Evolutionary conservation across 192 early-diverging fungal species (phyloP).

Genomic region (Coemansia sp.): DNA sequence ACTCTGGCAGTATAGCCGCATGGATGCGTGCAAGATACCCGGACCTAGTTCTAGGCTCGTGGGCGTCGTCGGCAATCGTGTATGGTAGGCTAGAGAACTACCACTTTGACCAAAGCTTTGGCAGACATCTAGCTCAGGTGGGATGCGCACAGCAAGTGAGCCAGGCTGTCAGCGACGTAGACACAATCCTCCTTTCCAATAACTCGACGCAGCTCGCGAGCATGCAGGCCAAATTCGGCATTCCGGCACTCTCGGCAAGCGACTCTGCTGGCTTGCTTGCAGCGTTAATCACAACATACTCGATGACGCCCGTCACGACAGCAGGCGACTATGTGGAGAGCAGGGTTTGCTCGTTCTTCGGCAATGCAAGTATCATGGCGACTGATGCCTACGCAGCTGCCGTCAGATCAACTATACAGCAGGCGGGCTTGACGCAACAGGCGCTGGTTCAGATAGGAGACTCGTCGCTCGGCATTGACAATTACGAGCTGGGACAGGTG

Average conservation of each 20-base stretch:
- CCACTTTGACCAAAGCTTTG: conserved; percentile 57
- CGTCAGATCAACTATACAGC: conserved; percentile 15
- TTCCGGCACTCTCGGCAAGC: conserved; percentile 23
- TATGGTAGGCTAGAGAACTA: conserved; percentile 58
- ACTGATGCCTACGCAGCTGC: conserved; percentile 27
- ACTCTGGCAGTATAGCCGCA: conserved; percentile 69
- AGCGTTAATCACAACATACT: conserved; percentile 18
- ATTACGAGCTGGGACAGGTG: conserved; percentile 34
- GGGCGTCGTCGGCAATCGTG: conserved; percentile 68
- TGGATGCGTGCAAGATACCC: conserved; percentile 71
- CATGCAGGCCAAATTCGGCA: conserved; percentile 25
- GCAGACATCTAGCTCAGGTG: conserved; percentile 37
- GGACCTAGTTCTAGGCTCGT: conserved; percentile 61
- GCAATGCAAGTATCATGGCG: conserved; percentile 3
- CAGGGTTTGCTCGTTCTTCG: conserved; percentile 32
- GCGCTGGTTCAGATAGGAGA: conserved; percentile 29
- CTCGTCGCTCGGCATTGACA: conserved; percentile 29
- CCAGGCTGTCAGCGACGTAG: conserved; percentile 43
- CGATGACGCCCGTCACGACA: conserved; percentile 17
- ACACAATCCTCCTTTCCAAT: conserved; percentile 34
- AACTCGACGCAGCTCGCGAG: conserved; percentile 4
- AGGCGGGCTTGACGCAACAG: conserved; percentile 20
- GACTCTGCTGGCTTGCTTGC: conserved; percentile 34
- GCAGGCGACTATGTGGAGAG: conserved; percentile 4
- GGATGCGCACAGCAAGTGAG: conserved; percentile 24